phyloP scores from a whole-genome alignment of 176 grass and related monocot genomes.

The Elaeis guineensis region DNA sequence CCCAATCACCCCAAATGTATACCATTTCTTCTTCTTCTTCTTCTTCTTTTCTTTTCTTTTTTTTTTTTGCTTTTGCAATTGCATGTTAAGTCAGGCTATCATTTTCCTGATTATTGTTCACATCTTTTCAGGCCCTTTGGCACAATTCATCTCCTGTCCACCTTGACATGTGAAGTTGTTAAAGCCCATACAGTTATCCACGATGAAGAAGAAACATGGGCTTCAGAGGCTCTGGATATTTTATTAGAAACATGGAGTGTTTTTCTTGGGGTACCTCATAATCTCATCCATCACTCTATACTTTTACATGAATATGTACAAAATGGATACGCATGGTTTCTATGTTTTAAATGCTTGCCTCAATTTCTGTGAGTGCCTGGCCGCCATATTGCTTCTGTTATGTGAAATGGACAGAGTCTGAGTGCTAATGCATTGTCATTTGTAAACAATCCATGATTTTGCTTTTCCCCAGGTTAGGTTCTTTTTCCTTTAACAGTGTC shows the following conservation, averaged over 20 bases:
- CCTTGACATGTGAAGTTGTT: conserved; percentile 86
- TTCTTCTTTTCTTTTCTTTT: background rate
- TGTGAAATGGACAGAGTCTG: no score
- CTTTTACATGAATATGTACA: no score
- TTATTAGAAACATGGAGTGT: conserved; percentile 96
- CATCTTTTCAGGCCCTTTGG: conserved; percentile 64
- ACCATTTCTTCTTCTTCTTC: background rate
- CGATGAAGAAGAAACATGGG: conserved; percentile 86
- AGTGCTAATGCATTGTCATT: no score
- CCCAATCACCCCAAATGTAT: no score
- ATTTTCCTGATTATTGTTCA: conserved; percentile 5
- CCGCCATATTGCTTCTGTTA: no score
- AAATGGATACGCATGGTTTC: no score
- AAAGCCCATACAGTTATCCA: conserved; percentile 52
- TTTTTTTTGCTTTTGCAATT: background rate
- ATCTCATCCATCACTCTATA: conserved; percentile 11
- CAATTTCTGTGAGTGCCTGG: no score
- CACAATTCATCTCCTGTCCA: conserved; percentile 69
- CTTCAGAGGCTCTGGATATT: conserved; percentile 79
- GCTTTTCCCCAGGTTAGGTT: no score
- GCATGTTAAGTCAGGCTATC: background rate
- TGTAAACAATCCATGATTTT: no score
- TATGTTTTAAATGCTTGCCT: no score
- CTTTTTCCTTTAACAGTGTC: no score
- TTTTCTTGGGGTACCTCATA: conserved; percentile 62